Evolutionary conservation across 306 rosid species (phyloP), one percentile per base, ranked within the genome.

Genomic region (Cucumis melo): DNA sequence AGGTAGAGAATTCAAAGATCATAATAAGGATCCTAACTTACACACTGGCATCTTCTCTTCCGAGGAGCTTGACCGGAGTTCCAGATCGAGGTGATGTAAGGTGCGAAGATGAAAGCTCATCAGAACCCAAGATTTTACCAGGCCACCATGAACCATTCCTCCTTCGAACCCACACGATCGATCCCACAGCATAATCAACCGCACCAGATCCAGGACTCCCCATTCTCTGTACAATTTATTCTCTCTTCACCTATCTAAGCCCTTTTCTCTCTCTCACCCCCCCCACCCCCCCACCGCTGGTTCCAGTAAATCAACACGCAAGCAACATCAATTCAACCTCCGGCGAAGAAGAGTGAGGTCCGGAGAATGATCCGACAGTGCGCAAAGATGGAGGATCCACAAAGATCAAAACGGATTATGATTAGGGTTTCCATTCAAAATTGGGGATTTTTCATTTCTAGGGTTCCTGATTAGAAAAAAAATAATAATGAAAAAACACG

Each of bases 131-230:
- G 32, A 87, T 87, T 83, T 87, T 85, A 80, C 88, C 91, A 21
- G 91, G 91, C 91, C 91, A 87, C 91, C 91, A 85, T 10, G 91
- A 87, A 15, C 91, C 91, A 63, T 87, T 87, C 81, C 91, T 81
- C 83, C 91, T 78, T 82, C 88, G 80, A 16, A 87, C 91, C 91
- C 91, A 87, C 58, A 87, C 91, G 82, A 87, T 87, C 80, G 91
- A 85, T 75, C 91, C 88, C 39, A 85, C 85, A 32, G 78, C 84
- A 78, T 84, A 87, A 60, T 85, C 88, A 51, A 73, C 82, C 76
- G 83, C 29, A 70, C 84, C 84, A 17, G 84, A 83, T 41, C 85
- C 88, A 38, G 85, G 72, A 83, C 82, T 73, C 80, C 77, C 91
- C 91, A 87, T 87, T 79, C 38, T 44, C 78, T 60, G 57, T 24